Evolutionary conservation across 495 filamentous ascomycete genomes (phyloP), one percentile per base, ranked within the genome.

Genomic region (Aspergillus sclerotiicarbonarius): DNA sequence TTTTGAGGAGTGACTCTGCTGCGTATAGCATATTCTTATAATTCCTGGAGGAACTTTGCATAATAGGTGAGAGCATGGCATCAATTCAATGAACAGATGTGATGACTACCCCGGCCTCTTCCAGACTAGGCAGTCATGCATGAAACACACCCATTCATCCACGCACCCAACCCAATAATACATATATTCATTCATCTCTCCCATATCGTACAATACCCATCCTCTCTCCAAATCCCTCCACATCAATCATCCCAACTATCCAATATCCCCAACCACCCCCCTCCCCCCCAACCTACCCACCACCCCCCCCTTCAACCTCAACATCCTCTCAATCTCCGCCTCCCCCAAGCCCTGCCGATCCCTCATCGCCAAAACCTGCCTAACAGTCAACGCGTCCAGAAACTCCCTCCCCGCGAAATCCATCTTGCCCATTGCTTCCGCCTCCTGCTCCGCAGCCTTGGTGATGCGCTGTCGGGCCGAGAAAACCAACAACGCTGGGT

Each of bases 301-400:
- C 29, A 84, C 71, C 0, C 87, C 87, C 51, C 60, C 71, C 72
- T 73, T 80, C 67, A 90, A 71, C 51, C 81, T 75, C 64, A 90
- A 64, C 43, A 61, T 60, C 67, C 68, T 70, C 73, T 90, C 87
- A 71, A 90, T 87, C 64, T 86, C 79, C 46, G 44, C 70, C 35
- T 54, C 68, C 19, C 54, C 53, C 61, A 83, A 62, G 1, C 79
- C 74, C 71, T 79, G 76, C 56, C 78, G 70, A 70, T 87, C 83
- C 63, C 84, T 73, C 79, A 89, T 70, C 43, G 71, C 66, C 64
- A 90, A 54, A n/a, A 82, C 79, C 76, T 86, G 79, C 63, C 81
- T 65, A 35, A 90, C 75, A 21, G 80, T 84, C 50, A 75, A 65
- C 1, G 82, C 81, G 80, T 90, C 87, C 57, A 89, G 54, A 67